Evolutionary conservation across 192 early-diverging fungal genomes (phyloP), one percentile per base, ranked within the genome.

Genomic region (Dimargaris cristalligena): DNA sequence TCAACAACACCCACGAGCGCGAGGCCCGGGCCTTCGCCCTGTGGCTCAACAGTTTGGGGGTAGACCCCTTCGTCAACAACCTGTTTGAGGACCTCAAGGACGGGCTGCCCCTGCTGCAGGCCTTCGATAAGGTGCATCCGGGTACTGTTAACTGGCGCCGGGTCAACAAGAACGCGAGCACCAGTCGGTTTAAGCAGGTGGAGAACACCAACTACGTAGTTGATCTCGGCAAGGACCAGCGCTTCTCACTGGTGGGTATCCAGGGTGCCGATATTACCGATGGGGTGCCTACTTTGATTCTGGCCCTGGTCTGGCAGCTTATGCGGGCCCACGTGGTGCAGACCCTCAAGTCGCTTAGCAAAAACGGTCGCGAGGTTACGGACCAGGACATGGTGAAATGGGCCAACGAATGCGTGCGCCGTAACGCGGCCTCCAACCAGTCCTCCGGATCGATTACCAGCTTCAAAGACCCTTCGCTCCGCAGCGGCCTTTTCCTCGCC

Each of bases 151-250:
- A 93, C 62, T 97, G 94, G 96, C 87, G 87, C 60, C 84, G 83
- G 62, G 92, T 90, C 49, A 92, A 90, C 78, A 78, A 73, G 57
- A 77, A 75, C 31, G 67, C 69, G 11, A 79, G 84, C 34, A 74
- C 84, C 1, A 84, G 81, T 65, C 84, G 87, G 52, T 97, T 99
- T 77, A 99, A 99, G 74, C 84, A 91, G 69, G 87, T 99, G 20
- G 96, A 99, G 76, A 99, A 99, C 71, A 89, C 86, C 55, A 99
- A 99, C 70, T 91, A 90, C 65, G 86, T 83, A 14, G 83, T 97
- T 14, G 78, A 82, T 38, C 69, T 97, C 45, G 91, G 92, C 58
- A 92, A 94, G 72, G 74, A 71, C 38, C 71, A 87, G 44, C 77
- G 79, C 54, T 97, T 94, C 69, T 86, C 92, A 13, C 80, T 99